Percentiles rank a stretch among this genome's conserved stretches.
These are phyloP conservation scores for Scheffersomyces segobiensis DNA, from an alignment of 1,139 yeast genomes.

Conservation along the genomic window DNA sequence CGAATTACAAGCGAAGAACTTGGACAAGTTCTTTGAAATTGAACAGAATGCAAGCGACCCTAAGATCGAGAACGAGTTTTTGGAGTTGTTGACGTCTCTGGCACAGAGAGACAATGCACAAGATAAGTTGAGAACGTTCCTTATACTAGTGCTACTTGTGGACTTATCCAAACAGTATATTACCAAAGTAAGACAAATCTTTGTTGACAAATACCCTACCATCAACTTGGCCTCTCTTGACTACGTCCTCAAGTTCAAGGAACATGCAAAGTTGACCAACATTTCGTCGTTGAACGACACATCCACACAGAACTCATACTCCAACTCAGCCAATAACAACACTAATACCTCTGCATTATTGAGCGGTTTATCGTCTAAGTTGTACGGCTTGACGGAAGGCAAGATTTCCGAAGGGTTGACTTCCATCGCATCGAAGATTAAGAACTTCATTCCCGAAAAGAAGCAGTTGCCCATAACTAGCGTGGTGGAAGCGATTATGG, in stretches of 20 bases:
- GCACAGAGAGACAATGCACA: constrained; percentile 58
- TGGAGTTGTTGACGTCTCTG: constrained; percentile 52
- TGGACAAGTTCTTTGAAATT: constrained; percentile 89
- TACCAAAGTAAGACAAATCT: constrained; percentile 63
- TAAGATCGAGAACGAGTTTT: constrained; percentile 58
- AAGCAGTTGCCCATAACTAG: constrained; percentile 86
- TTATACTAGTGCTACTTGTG: constrained; percentile 62
- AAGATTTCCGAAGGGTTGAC: constrained; percentile 76
- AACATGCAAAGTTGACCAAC: constrained; percentile 67
- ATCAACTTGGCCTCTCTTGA: constrained; percentile 65
- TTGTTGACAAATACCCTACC: constrained; percentile 53
- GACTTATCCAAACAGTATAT: constrained; percentile 63
- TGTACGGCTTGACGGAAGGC: constrained; percentile 87
- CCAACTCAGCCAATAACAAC: constrained; percentile 14
- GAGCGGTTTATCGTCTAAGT: constrained; percentile 72
- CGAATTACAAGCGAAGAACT: constrained; percentile 78
- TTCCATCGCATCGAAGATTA: constrained; percentile 83
- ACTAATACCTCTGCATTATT: constrained; percentile 61
- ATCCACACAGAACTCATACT: constrained; percentile 16
- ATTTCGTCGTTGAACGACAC: constrained; percentile 34
- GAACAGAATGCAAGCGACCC: constrained; percentile 76
- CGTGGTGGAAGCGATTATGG: constrained; percentile 88
- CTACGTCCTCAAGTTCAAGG: constrained; percentile 80
- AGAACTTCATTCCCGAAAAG: constrained; percentile 83
- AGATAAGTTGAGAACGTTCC: constrained; percentile 86